phyloP scores from a whole-genome alignment of 257 asterid genomes.

The Linaria vulgaris region DNA sequence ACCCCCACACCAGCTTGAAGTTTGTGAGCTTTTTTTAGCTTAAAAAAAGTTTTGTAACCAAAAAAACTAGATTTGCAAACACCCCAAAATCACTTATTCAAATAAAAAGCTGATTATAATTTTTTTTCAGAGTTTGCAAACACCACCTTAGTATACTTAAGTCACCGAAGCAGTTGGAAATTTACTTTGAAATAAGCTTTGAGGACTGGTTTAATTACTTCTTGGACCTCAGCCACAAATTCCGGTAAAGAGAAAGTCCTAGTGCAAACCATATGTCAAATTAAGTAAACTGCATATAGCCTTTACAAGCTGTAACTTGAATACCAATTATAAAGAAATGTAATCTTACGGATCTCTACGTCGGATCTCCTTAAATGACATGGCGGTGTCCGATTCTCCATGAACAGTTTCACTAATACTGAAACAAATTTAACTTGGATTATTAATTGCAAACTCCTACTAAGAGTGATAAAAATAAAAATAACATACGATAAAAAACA shows the following conservation, averaged over 20 bases:
- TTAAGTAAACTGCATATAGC: not conserved
- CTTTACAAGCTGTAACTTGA: slow-evolving; percentile 5
- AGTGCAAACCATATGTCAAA: slow-evolving; percentile 24
- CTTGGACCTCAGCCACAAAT: slow-evolving; percentile 95
- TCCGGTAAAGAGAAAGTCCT: slow-evolving; percentile 93
- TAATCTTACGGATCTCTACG: slow-evolving; percentile 85
- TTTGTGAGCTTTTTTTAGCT: too few relatives aligned
- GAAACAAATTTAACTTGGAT: slow-evolving; percentile 34
- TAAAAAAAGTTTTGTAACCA: too few relatives aligned
- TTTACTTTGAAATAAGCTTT: slow-evolving; percentile 83
- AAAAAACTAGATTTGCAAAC: too few relatives aligned
- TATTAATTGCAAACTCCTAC: slow-evolving; percentile 14
- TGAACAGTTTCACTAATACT: slow-evolving; percentile 86
- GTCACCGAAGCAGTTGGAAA: slow-evolving; percentile 17
- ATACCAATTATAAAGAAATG: slow-evolving; percentile 15
- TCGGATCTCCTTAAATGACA: slow-evolving; percentile 93
- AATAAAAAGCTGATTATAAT: too few relatives aligned
- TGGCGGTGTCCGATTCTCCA: slow-evolving; percentile 92
- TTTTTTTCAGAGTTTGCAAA: too few relatives aligned
- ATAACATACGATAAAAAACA: slow-evolving; percentile 11
- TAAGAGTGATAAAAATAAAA: not conserved
- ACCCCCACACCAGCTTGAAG: too few relatives aligned
- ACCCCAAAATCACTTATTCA: too few relatives aligned
- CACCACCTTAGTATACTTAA: slow-evolving; percentile 11
- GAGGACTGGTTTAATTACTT: slow-evolving; percentile 85